A percentile compares a stretch with the other conserved stretches of the same genome.
phyloP scores from a whole-genome alignment of 352 stramenopile genomes.

The Pseudoperonospora humuli region DNA sequence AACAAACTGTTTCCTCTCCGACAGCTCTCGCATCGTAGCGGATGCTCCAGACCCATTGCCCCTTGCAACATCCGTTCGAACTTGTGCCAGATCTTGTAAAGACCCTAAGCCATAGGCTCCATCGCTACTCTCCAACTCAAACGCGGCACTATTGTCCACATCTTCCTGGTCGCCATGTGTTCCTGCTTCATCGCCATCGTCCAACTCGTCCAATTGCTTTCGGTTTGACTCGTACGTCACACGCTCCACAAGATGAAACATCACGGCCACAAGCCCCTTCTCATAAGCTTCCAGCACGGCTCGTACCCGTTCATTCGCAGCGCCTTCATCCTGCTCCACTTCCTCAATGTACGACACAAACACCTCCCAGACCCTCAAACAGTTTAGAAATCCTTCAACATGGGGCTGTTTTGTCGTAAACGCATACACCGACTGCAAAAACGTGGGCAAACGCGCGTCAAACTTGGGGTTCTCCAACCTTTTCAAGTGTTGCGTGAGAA shows the following conservation, averaged over 20 bases:
- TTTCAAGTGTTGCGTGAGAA: conserved; percentile 67
- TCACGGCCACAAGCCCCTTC: conserved; percentile 56
- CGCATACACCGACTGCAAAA: conserved; percentile 47
- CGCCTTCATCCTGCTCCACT: conserved; percentile 57
- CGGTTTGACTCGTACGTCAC: conserved; percentile 60
- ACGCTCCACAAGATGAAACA: conserved; percentile 70
- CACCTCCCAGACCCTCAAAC: conserved; percentile 73
- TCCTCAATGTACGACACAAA: conserved; percentile 81
- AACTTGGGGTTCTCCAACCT: conserved; percentile 55
- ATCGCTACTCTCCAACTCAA: conserved; percentile 30
- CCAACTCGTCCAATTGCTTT: conserved; percentile 55
- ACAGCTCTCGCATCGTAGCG: conserved; percentile 40
- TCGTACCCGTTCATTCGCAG: conserved; percentile 39
- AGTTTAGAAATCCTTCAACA: conserved; percentile 69
- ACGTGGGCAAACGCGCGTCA: conserved; percentile 36
- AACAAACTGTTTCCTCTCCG: conserved; percentile 62
- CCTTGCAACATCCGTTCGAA: conserved; percentile 35
- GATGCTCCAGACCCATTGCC: conserved; percentile 21
- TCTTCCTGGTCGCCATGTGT: conserved; percentile 29
- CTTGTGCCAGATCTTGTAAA: conserved; percentile 64
- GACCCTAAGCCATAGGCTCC: conserved; percentile 43
- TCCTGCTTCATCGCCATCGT: conserved; percentile 33
- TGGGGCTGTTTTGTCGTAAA: conserved; percentile 70
- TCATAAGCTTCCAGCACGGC: conserved; percentile 60
- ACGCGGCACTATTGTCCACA: conserved; percentile 23